Base-by-base conservation (phyloP, 352 stramenopile species). In the Phytophthora palmivora region DNA sequence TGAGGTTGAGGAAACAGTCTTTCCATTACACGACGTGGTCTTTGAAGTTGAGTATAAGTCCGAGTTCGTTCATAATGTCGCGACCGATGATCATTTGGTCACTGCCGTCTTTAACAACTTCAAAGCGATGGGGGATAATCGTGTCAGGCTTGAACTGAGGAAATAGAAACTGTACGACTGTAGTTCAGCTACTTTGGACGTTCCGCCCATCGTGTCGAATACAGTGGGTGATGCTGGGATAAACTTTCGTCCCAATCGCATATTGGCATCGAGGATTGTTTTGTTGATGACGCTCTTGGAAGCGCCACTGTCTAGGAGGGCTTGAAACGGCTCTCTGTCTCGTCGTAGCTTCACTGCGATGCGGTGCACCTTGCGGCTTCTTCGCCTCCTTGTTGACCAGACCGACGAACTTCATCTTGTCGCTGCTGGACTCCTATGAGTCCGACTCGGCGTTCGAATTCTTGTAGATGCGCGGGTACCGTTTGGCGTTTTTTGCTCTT, bases 1-100 rank as follows among this genome's bases (percentile, higher is more conserved):
- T 62, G 1, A 54, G n/a, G 34, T 24, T 21, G 15, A 41, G n/a
- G n/a, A 24, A 42, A 42, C 36, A 48, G 16, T 36, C 55, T 26
- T 56, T 16, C 55, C 43, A 62, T 22, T 54, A 21, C n/a, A 54
- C 34, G 1, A 34, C 16, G 21, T 26, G 49, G 18, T 50, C 18
- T 12, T 50, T 63, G 15, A 63, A 63, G 11, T 56, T 50, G 24
- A 63, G 26, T 3, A 63, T 55, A 0, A 63, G 11, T 0, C 54
- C 44, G 10, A 63, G 36, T 4, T 7, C 44, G 10, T 48, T 63
- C 43, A 63, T 34, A 1, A 55, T 32, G 34, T 57, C 56, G 4
- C 56, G 56, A 2, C 56, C 56, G 12, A 63, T 49, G 1, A 57
- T 19, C 45, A 56, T 63, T 14, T 24, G 36, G 16, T 63, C 55